These are phyloP conservation scores for Inonotus obliquus DNA, from an alignment of 1,284 basidiomycete species.

Conservation along the genomic window DNA sequence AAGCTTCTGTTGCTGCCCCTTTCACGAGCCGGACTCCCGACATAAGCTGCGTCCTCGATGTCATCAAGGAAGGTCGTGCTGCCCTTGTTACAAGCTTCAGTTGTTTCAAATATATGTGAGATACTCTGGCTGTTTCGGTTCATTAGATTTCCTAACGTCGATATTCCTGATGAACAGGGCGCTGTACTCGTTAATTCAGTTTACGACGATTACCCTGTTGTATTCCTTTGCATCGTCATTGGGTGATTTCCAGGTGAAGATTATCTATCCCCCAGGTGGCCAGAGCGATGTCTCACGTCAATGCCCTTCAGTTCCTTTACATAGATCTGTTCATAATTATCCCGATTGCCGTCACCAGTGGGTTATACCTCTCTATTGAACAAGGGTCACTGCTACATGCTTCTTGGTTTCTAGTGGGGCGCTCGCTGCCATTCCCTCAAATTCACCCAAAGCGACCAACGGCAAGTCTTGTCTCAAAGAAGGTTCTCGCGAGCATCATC, in stretches of 20 bases:
- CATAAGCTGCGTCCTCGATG: conserved; percentile 93
- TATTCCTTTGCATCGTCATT: conserved; percentile 97
- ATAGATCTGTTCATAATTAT: conserved; percentile 98
- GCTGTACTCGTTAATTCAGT: conserved; percentile 88
- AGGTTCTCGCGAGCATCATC: conserved; percentile 90
- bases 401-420: conserved; percentile 65
- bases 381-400: conserved; percentile 11
- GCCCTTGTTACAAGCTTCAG: conserved; percentile 97
- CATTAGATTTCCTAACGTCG: conserved; percentile 11
- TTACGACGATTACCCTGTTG: conserved; percentile 83
- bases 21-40: conserved; percentile 95
- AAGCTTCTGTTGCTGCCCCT: conserved; percentile 98
- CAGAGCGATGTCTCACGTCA: conserved; percentile 1
- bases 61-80: conserved; percentile 94
- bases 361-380: conserved; percentile 28
- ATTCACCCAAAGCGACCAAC: conserved; percentile 92
- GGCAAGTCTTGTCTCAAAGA: conserved; percentile 93
- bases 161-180: conserved; percentile 49
- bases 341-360: conserved; percentile 92
- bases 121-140: not conserved
- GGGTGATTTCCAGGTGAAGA: conserved; percentile 87
- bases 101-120: conserved; percentile 99
- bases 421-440: conserved; percentile 84
- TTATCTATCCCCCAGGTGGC: conserved; percentile 4
- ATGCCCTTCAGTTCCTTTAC: conserved; percentile 74